These are phyloP conservation scores for Pseudogymnoascus sp. DNA, from an alignment of 2,329 filamentous ascomycete genomes.

Conservation along the genomic window DNA sequence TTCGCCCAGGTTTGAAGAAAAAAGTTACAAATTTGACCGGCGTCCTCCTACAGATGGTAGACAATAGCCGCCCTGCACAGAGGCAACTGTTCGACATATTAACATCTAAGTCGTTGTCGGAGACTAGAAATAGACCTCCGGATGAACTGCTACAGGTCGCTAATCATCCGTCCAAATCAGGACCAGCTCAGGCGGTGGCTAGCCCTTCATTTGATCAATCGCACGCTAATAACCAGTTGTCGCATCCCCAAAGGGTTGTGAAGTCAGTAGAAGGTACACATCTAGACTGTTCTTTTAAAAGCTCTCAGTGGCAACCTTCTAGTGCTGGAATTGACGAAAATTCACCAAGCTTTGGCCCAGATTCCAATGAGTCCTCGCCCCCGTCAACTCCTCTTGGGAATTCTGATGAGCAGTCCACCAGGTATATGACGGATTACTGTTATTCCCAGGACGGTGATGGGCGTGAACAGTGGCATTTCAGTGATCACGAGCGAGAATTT, in stretches of 20 bases:
- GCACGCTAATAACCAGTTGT: background rate
- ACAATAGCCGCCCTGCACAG: background rate
- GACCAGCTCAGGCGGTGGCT: background rate
- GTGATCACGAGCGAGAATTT: background rate
- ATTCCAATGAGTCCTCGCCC: no score
- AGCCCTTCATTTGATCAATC: background rate
- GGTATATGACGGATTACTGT: background rate
- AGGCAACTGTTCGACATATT: background rate
- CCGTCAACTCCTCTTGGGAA: background rate
- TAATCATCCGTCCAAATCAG: background rate
- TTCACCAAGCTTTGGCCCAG: no score
- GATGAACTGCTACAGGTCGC: background rate
- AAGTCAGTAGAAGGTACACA: background rate
- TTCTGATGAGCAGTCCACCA: background rate
- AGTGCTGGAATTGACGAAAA: no score
- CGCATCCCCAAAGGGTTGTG: background rate
- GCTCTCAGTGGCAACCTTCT: background rate
- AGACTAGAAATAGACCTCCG: background rate
- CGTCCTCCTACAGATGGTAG: background rate
- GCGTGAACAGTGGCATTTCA: background rate
- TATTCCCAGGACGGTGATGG: background rate
- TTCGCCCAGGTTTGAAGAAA: background rate
- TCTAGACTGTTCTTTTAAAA: background rate
- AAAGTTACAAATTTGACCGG: background rate
- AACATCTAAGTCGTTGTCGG: background rate